Evolutionary conservation across 495 filamentous ascomycete species (phyloP).

Genomic region (Penicillium tannophilum): DNA sequence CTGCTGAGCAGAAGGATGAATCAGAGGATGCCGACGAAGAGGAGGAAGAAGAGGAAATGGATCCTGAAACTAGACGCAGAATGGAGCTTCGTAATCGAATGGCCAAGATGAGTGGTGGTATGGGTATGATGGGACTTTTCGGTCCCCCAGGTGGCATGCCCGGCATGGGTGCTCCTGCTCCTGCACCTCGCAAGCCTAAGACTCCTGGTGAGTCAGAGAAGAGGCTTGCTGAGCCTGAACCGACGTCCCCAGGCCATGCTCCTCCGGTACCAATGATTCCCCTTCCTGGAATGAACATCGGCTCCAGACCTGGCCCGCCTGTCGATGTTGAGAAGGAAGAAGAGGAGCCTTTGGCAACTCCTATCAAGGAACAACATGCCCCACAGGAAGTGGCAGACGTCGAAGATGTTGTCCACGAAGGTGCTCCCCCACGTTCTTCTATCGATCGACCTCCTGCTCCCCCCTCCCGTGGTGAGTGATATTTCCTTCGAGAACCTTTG

Average conservation of each 20-base stretch:
- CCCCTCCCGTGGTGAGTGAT: slow-evolving; percentile 54
- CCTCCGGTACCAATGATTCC: slow-evolving; percentile 80
- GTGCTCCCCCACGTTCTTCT: slow-evolving; percentile 46
- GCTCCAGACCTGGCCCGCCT: slow-evolving; percentile 38
- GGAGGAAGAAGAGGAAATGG: slow-evolving; percentile 82
- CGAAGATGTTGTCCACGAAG: slow-evolving; percentile 56
- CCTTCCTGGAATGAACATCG: slow-evolving; percentile 68
- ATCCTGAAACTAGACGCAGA: slow-evolving; percentile 83
- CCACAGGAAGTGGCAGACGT: slow-evolving; percentile 60
- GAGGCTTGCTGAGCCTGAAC: slow-evolving; percentile 55
- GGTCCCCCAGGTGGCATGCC: slow-evolving; percentile 73
- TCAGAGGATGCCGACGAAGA: slow-evolving; percentile 55
- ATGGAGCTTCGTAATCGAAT: slow-evolving; percentile 91
- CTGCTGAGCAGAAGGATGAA: slow-evolving; percentile 26
- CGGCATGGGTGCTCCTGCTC: slow-evolving; percentile 47
- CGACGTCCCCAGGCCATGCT: slow-evolving; percentile 51
- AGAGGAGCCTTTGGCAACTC: slow-evolving; percentile 35
- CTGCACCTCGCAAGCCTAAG: slow-evolving; percentile 51
- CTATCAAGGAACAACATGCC: slow-evolving; percentile 46
- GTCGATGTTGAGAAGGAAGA: slow-evolving; percentile 48
- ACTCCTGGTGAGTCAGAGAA: slow-evolving; percentile 68
- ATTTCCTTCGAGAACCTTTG: not conserved
- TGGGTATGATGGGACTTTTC: slow-evolving; percentile 97
- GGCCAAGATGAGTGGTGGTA: slow-evolving; percentile 98
- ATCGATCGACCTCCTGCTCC: slow-evolving; percentile 49